These are phyloP conservation scores for Acephala macrosclerotiorum DNA, from an alignment of 2,329 filamentous ascomycete genomes.

Conservation along the genomic window DNA sequence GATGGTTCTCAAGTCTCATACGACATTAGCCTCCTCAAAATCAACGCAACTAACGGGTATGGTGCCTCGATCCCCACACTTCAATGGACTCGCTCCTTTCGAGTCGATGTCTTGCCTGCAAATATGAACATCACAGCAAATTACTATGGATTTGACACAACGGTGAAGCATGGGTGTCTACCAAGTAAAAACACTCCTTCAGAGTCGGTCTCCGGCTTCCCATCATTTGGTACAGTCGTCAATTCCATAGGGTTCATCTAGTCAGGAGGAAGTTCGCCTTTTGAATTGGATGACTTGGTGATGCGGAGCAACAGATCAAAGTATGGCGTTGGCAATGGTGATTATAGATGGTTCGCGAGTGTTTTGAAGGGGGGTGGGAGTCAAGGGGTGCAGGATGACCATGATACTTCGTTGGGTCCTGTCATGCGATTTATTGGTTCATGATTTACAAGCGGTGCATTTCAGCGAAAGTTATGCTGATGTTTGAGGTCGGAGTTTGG, in stretches of 20 bases:
- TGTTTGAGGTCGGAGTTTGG: neutral
- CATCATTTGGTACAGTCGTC: slow-evolving; percentile 18
- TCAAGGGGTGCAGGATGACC: slow-evolving; percentile 16
- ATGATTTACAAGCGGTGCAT: neutral
- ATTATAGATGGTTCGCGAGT: slow-evolving; percentile 27
- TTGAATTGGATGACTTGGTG: slow-evolving; percentile 13
- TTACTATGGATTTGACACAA: slow-evolving; percentile 24
- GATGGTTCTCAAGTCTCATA: slow-evolving; percentile 2
- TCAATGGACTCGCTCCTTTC: slow-evolving; percentile 23
- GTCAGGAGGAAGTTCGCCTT: slow-evolving; percentile 17
- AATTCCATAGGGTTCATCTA: slow-evolving; percentile 14
- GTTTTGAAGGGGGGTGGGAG: slow-evolving; percentile 26
- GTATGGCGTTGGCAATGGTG: slow-evolving; percentile 21
- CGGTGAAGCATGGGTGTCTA: slow-evolving; percentile 5
- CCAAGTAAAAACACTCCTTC: neutral
- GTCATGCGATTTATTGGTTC: slow-evolving; percentile 20
- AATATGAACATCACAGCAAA: slow-evolving; percentile 23
- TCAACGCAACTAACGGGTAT: slow-evolving; percentile 12
- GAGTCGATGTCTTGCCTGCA: slow-evolving; percentile 21
- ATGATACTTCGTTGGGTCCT: slow-evolving; percentile 31
- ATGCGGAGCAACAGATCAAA: slow-evolving; percentile 14
- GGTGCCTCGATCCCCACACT: slow-evolving; percentile 15
- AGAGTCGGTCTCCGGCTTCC: neutral
- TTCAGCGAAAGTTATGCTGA: neutral
- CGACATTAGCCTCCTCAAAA: slow-evolving; percentile 20